These are phyloP conservation scores for Coprinopsis sp. DNA, from an alignment of 768 basidiomycete species.

Conservation along the genomic window DNA sequence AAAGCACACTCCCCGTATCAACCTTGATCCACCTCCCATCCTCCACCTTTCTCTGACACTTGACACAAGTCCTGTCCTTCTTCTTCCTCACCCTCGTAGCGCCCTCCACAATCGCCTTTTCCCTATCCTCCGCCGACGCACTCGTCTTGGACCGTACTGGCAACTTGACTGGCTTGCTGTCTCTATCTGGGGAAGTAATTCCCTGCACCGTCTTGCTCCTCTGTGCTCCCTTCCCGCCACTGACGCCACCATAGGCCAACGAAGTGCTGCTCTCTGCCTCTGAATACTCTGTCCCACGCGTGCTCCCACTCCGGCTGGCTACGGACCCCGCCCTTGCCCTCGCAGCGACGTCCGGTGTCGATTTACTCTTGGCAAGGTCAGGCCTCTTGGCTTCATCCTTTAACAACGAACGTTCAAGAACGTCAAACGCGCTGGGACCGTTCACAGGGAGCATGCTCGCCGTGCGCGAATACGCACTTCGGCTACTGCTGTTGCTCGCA, in stretches of 20 bases:
- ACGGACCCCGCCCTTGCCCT: conserved; percentile 18
- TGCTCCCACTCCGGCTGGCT: conserved; percentile 2
- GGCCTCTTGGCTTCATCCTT: conserved; percentile 24
- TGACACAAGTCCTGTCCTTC: conserved; percentile 51
- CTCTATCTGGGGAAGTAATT: conserved; percentile 37
- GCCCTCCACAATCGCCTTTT: conserved; percentile 16
- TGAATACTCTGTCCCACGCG: conserved; percentile 8
- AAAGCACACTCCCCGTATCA: conserved; percentile 73
- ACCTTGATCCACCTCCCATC: conserved; percentile 81
- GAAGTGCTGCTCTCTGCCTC: conserved; percentile 8
- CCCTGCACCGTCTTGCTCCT: conserved; percentile 53
- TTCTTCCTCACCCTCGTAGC: conserved; percentile 26
- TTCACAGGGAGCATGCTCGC: conserved; percentile 9
- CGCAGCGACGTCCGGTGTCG: conserved; percentile 16
- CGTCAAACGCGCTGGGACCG: conserved; percentile 7
- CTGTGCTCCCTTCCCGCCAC: conserved; percentile 25
- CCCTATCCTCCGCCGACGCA: conserved; percentile 18
- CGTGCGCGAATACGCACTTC: conserved; percentile 28
- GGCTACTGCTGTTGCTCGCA: conserved; percentile 25
- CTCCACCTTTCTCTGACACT: conserved; percentile 65
- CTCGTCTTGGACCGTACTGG: conserved; percentile 54
- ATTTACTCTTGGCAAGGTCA: conserved; percentile 29
- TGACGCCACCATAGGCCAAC: conserved; percentile 6
- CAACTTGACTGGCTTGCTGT: conserved; percentile 46
- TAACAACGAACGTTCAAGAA: conserved; percentile 20